These are phyloP conservation scores for Russula virescens DNA, from an alignment of 768 basidiomycete species.

Conservation along the genomic window DNA sequence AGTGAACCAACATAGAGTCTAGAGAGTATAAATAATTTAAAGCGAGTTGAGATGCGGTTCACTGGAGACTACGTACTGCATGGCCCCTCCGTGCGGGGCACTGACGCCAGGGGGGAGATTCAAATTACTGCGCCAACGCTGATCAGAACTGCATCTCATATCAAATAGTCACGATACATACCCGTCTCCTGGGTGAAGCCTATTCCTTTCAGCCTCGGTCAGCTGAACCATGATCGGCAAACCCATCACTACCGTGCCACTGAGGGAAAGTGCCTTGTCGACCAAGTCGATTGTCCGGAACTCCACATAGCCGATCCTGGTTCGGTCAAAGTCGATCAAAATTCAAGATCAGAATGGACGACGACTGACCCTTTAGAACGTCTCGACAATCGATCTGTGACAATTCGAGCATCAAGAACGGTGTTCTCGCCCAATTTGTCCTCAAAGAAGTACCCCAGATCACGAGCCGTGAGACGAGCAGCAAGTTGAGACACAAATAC, in stretches of 20 bases:
- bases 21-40: constrained; percentile 17
- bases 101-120: constrained; percentile 82
- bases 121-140: constrained; percentile 47
- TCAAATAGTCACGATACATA: constrained; percentile 34
- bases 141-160: constrained; percentile 17
- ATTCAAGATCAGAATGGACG: neutral
- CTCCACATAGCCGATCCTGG: constrained; percentile 93
- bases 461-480: constrained; percentile 91
- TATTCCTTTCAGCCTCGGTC: constrained; percentile 95
- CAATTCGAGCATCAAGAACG: constrained; percentile 94
- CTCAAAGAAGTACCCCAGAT: constrained; percentile 98
- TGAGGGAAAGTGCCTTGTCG: constrained; percentile 81
- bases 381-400: constrained; percentile 90
- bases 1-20: constrained; percentile 96
- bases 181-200: constrained; percentile 84
- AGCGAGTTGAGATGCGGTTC: constrained; percentile 23
- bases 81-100: constrained; percentile 61
- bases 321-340: neutral
- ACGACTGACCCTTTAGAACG: constrained; percentile 92
- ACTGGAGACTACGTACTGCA: constrained; percentile 57
- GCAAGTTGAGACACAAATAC: constrained; percentile 99
- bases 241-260: constrained; percentile 97
- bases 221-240: constrained; percentile 94
- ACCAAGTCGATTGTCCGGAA: constrained; percentile 88
- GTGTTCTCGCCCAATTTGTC: constrained; percentile 90